Evolutionary conservation across 2,329 filamentous ascomycete species (phyloP), one percentile per base, ranked within the genome.

Genomic region (Beauveria sp.): DNA sequence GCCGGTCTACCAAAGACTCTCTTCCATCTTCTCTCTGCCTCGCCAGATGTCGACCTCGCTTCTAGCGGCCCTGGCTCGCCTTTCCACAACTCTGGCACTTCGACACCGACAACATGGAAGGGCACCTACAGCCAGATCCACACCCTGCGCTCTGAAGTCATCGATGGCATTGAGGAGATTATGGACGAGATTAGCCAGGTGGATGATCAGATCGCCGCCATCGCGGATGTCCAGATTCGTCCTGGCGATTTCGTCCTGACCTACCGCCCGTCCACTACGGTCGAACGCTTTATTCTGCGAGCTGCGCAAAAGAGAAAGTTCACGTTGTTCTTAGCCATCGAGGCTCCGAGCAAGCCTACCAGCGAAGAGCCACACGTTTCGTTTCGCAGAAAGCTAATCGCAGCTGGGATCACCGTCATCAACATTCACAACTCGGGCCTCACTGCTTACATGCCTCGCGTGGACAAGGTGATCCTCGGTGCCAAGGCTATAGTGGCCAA

Each of bases 151-250:
- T 91, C 91, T 16, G 95, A 98, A 74, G 89, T 98, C 28, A 88
- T 97, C 66, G 90, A 95, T 68, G 95, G 93, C 48, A 97, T 99
- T 69, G 88, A 91, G 69, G 95, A 99, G 73, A 92, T 99, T 64
- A 90, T 96, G 74, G 95, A 99, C 71, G 95, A 99, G 76, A 87
- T 99, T 62, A 88, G 89, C 66, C 89, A 93, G 71, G 92, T 92
- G 8, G 95, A 97, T 71, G 91, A 96, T 70, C 92, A 96, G 74
- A 96, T 99, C 68, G 90, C 93, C 2, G 86, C 87, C 24, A 89
- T 92, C 66, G 90, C 93, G 2, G 88, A 96, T 65, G 90, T 96
- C 53, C 90, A 97, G 74, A 96, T 99, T 66, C 91, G 96, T 72
- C 90, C 91, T 1, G 92, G 93, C 71, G 93, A 99, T 74, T 89